Conservation (phyloP, 148 eudicot genomes). For the Euryodendron excelsum region DNA sequence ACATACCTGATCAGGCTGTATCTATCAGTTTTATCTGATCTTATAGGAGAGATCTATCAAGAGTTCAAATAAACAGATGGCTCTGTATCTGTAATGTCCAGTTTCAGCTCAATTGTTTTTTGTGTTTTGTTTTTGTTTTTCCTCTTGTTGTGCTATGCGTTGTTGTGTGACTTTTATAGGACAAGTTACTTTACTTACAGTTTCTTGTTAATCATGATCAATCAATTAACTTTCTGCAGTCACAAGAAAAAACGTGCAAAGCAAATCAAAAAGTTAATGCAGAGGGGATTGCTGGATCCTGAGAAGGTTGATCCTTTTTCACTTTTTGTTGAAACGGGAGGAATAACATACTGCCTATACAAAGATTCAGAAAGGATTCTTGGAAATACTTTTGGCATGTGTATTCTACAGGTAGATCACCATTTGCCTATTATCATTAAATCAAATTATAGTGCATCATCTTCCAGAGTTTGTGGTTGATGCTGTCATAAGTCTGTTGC, state of each 20-base stretch:
- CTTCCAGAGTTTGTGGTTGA: not conserved
- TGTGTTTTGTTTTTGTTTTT: not conserved
- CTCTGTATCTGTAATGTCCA: not conserved
- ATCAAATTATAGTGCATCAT: not conserved
- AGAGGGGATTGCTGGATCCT: slow-evolving; percentile 71
- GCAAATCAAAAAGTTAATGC: slow-evolving; percentile 64
- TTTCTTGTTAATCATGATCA: not conserved
- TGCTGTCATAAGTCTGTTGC: not conserved
- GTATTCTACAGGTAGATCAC: slow-evolving; percentile 73
- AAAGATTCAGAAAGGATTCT: slow-evolving; percentile 89
- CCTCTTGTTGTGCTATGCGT: not conserved
- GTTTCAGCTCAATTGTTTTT: not conserved
- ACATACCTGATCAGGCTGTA: not conserved
- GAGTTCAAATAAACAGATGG: not conserved
- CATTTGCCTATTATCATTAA: not conserved
- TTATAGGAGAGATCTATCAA: not conserved
- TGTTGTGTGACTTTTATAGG: not conserved
- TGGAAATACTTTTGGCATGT: slow-evolving; percentile 97
- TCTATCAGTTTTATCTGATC: not conserved
- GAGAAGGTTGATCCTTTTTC: slow-evolving; percentile 81
- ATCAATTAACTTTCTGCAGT: slow-evolving; percentile 34
- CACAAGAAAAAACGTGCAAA: slow-evolving; percentile 80
- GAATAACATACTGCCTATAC: slow-evolving; percentile 77
- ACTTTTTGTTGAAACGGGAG: slow-evolving; percentile 73
- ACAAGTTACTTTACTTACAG: not conserved